Evolutionary conservation across 768 basidiomycete species (phyloP), one percentile per base, ranked within the genome.

Genomic region (Kwoniella newhampshirensis): DNA sequence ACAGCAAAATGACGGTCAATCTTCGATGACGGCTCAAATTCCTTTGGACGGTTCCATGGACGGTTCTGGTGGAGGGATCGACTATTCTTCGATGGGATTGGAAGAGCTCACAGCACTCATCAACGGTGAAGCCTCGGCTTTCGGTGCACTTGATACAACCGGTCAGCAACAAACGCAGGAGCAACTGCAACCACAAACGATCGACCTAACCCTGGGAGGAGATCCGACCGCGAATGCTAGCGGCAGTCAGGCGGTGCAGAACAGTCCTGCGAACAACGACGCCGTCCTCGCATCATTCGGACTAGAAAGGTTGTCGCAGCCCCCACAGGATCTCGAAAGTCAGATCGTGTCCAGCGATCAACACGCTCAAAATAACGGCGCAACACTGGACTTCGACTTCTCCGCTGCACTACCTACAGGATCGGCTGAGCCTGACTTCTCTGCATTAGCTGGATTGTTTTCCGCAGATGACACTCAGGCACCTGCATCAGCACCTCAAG

Each of bases 391-490:
- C 15, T 45, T 58, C 28, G 56, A 58, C n/a, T 58, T 58, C 26
- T 17, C 56, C 2, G 40, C 42, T 35, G 48, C 56, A 25, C 25
- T 58, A 8, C 17, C 30, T 23, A 36, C 36, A 4, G 37, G 30
- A 20, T 23, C 28, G 8, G 46, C 35, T 8, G 50, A 46, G 30
- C 18, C 39, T 13, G 59, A 61, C 27, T 55, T 55, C 37, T 61
- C 59, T 1, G 59, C 59, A 28, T 28, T 61, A 32, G 59, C 54
- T 1, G 59, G 59, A 25, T 21, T 61, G 26, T 61, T 61, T 54
- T 13, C 40, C 17, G 6, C 44, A 42, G 51, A 18, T 27, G n/a
- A 11, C 32, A 20, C 18, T 7, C 21, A n/a, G 23, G 15, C 7
- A 41, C 17, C 40, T 6, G 17, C 40, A 41, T 5, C 40, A 17